Evolutionary conservation across 768 basidiomycete species (phyloP), one percentile per base, ranked within the genome.

Genomic region (Lactarius sp.): DNA sequence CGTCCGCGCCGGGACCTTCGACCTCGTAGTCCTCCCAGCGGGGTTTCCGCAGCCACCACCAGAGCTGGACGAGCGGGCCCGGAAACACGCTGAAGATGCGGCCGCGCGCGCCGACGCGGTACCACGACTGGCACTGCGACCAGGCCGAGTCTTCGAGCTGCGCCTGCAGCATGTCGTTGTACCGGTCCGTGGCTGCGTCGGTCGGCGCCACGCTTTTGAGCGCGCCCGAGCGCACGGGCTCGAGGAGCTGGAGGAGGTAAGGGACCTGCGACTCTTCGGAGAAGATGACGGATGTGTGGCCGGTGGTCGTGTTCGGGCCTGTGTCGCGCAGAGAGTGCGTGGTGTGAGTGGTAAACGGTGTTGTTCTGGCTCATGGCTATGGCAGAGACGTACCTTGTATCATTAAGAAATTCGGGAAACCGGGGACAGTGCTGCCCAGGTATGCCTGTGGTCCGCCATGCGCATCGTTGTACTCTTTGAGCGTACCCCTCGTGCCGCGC

Each of bases 281-380:
- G 70, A 81, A 84, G 54, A 86, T 76, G 46, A 81, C 75, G 22
- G 84, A 85, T 6, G 80, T 80, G 68, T 85, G 84, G 6, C 83
- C 84, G 6, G 82, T 76, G 36, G 77, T 78, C 31, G 78, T 78
- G 68, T 86, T 86, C 3, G 85, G 83, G 4, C 69, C 65, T 62
- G n/a, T 20, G 20, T 53, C 42, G 9, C 53, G 34, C 18, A 12
- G 18, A 34, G 20, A 20, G 42, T 1, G 31, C 52, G 6, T 27
- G 27, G 27, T 27, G 27, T 27, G 27, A 27, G 27, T 27, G 27
- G 34, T 8, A 14, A 47, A 46, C 33, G 6, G 18, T 27, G 31
- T 13, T 8, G 33, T 10, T 34, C n/a, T 12, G 49, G 41, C 31
- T 22, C 31, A 37, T 33, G n/a, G 13, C 8, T 16, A 13, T 18